phyloP scores from a whole-genome alignment of 1,284 basidiomycete species.

The Schizopora paradoxa region DNA sequence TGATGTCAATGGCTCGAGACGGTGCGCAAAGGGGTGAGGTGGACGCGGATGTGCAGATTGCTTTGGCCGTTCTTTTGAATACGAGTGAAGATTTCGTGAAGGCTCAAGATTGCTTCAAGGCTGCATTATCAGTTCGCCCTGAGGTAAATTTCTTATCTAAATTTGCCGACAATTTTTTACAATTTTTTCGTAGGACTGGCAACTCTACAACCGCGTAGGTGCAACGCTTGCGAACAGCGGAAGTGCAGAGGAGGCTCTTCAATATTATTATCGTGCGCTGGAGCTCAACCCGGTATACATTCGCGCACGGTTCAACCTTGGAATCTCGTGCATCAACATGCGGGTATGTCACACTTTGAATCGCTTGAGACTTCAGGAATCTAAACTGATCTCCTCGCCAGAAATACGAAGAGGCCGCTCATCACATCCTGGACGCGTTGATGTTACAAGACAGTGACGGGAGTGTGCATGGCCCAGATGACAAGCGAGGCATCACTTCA shows the following conservation, averaged over 20 bases:
- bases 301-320: constrained; percentile 87
- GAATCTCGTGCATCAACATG: constrained; percentile 87
- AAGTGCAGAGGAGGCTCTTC: constrained; percentile 74
- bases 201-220: constrained; percentile 93
- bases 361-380: constrained; percentile 2
- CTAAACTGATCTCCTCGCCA: constrained; percentile 26
- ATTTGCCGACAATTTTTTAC: constrained; percentile 7
- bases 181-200: constrained; percentile 68
- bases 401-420: constrained; percentile 79
- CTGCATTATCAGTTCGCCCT: constrained; percentile 84
- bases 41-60: constrained; percentile 94
- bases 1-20: constrained; percentile 65
- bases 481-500: constrained; percentile 67
- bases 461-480: constrained; percentile 47
- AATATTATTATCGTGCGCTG: constrained; percentile 88
- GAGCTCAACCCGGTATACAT: constrained; percentile 92
- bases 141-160: constrained; percentile 48
- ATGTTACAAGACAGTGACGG: constrained; percentile 78
- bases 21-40: constrained; percentile 50
- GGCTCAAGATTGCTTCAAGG: constrained; percentile 91
- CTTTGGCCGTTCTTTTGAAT: constrained; percentile 91
- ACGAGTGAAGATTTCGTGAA: constrained; percentile 88
- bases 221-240: constrained; percentile 95
- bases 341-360: constrained; percentile 43
- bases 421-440: constrained; percentile 82